Conservation (phyloP, 2,329 filamentous ascomycete species). For the Neopestalotiopsis clavispora region DNA sequence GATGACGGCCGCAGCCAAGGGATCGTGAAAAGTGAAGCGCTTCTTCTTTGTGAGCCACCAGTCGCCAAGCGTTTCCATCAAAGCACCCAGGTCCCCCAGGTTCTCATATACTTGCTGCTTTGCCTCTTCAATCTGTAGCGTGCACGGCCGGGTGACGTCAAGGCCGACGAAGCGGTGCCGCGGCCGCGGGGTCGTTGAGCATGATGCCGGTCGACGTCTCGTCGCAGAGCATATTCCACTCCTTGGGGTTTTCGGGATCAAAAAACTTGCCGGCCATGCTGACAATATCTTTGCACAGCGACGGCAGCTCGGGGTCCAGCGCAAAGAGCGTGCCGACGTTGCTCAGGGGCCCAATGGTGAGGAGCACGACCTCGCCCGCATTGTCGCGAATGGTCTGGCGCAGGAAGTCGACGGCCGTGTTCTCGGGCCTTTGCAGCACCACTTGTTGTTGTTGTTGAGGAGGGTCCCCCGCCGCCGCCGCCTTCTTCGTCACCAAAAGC, state of each 20-base stretch:
- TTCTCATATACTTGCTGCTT: neutral
- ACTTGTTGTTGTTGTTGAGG: neutral
- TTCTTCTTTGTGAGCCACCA: constrained; percentile 13
- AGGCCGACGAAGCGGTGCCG: constrained; percentile 19
- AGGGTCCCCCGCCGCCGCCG: no score
- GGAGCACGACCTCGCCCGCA: constrained; percentile 18
- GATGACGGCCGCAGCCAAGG: constrained; percentile 18
- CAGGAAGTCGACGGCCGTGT: constrained; percentile 19
- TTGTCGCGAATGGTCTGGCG: constrained; percentile 15
- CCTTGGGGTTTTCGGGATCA: neutral
- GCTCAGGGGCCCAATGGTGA: constrained; percentile 19
- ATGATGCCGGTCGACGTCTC: constrained; percentile 18
- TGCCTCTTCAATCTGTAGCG: neutral
- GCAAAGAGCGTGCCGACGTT: constrained; percentile 19
- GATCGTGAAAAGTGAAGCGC: constrained; percentile 19
- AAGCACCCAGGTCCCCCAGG: constrained; percentile 6
- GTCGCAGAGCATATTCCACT: constrained; percentile 20
- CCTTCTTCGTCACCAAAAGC: neutral
- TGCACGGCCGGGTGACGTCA: constrained; percentile 17
- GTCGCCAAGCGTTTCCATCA: neutral
- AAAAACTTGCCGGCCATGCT: constrained; percentile 20
- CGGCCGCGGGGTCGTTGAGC: constrained; percentile 10
- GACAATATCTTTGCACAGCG: constrained; percentile 15
- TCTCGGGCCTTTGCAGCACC: constrained; percentile 9
- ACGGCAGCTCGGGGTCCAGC: constrained; percentile 17